Conservation (phyloP, 805 yeast genomes). For the Spathaspora girioi region DNA sequence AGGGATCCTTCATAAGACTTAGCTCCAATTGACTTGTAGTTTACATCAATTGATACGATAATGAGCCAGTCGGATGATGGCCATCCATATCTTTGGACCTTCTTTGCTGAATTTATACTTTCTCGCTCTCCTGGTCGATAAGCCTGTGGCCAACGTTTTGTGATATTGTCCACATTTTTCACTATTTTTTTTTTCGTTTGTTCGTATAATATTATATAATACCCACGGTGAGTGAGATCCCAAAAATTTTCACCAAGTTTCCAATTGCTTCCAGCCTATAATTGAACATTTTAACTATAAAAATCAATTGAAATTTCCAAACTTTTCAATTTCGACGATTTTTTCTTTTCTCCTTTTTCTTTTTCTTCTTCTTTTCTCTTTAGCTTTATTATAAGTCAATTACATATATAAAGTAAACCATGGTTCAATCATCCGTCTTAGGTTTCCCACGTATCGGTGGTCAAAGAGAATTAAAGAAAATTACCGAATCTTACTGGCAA, state of each 20-base stretch:
- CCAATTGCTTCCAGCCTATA: not conserved
- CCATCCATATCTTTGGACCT: not conserved
- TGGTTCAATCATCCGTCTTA: slow-evolving; percentile 96
- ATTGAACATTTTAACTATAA: not conserved
- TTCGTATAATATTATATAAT: not conserved
- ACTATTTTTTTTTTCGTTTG: not conserved
- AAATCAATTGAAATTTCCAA: slow-evolving; percentile 2
- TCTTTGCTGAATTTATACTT: not conserved
- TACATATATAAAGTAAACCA: slow-evolving; percentile 25
- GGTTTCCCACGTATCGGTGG: slow-evolving; percentile 99
- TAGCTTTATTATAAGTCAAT: not conserved
- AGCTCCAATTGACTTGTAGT: no score
- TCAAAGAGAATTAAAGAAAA: slow-evolving; percentile 98
- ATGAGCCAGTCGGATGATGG: not conserved
- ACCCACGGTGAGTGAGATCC: not conserved
- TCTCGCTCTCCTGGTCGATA: not conserved
- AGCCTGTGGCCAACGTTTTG: not conserved
- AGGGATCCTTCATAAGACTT: no score
- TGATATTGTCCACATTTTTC: not conserved
- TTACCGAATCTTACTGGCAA: slow-evolving; percentile 98
- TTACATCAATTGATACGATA: not conserved
- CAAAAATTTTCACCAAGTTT: not conserved
- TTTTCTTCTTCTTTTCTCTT: not conserved
- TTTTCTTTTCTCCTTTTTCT: not conserved
- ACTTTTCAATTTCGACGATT: not conserved